phyloP scores from a whole-genome alignment of 768 basidiomycete genomes.

The Dentipellis sp. region DNA sequence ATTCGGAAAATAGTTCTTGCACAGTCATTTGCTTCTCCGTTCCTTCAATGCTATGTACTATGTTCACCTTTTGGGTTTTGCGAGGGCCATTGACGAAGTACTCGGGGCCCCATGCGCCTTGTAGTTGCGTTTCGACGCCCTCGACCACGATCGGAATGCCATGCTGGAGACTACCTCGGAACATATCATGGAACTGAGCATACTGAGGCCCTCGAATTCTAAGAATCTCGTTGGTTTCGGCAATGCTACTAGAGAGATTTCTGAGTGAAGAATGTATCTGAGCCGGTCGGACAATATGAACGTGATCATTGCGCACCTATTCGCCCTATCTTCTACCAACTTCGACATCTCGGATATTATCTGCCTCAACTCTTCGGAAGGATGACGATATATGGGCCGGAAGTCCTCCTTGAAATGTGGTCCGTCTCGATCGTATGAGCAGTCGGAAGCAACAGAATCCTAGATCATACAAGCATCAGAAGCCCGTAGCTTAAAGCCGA shows the following conservation, averaged over 20 bases:
- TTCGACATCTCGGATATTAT: background rate
- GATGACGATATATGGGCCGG: background rate
- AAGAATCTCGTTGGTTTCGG: background rate
- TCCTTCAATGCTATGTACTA: conserved; percentile 65
- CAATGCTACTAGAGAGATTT: background rate
- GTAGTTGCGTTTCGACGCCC: background rate
- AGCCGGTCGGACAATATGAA: background rate
- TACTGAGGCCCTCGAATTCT: background rate
- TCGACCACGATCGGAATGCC: background rate
- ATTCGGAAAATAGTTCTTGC: conserved; percentile 65
- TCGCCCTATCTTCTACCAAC: background rate
- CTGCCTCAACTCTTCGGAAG: background rate
- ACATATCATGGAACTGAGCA: background rate
- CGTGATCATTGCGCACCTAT: background rate
- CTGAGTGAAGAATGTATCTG: background rate
- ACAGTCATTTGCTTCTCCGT: conserved; percentile 52
- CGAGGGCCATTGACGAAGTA: background rate
- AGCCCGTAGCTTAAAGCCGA: no score
- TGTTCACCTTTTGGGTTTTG: background rate
- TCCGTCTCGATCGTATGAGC: background rate
- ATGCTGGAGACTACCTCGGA: background rate
- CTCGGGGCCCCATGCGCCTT: background rate
- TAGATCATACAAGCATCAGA: no score
- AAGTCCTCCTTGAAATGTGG: background rate
- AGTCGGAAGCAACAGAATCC: background rate